Evolutionary conservation across 1,284 basidiomycete genomes (phyloP), one percentile per base, ranked within the genome.

Genomic region (Garcileccinum viscosum): DNA sequence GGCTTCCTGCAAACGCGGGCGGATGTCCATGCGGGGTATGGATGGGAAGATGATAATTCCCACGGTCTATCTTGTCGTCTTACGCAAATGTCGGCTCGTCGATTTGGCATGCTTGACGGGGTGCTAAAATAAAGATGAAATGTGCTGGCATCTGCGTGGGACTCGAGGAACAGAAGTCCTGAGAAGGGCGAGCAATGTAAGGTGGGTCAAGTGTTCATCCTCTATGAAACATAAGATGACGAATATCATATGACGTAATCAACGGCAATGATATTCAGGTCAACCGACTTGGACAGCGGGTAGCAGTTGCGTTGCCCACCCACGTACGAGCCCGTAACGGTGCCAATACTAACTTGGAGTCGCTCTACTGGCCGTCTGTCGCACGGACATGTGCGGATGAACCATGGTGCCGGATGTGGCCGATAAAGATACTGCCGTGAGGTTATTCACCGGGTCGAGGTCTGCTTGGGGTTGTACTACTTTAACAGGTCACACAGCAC

Each of bases 1-100:
- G 69, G 86, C 85, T 40, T 73, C 76, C 68, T 81, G 77, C 17
- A 88, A 80, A 44, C 82, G 78, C 37, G 77, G 73, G 61, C 76
- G 78, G 60, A 82, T 82, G 38, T 53, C 63, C 62, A 53, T 27
- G 38, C 19, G 38, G 38, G 33, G 33, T 67, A 73, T 73, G 58
- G n/a, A 58, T 37, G 33, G 44, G 44, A 47, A 44, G n/a, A 27
- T 5, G 17, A 5, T 30, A 53, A 53, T 53, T 53, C 50, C 27
- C 50, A 53, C 50, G 27, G 50, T 19, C 17, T 8, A 27, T 38
- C 37, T 38, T 38, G 37, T 38, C 37, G 37, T 38, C 14, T 15
- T 38, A 15, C 14, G 37, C 37, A 38, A 38, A 38, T 38, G 37
- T 38, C 14, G 14, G 2, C 15, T 15, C 14, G 37, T 38, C 37